Conservation (phyloP, 352 stramenopile genomes). For the Globisporangium orthogonon region DNA sequence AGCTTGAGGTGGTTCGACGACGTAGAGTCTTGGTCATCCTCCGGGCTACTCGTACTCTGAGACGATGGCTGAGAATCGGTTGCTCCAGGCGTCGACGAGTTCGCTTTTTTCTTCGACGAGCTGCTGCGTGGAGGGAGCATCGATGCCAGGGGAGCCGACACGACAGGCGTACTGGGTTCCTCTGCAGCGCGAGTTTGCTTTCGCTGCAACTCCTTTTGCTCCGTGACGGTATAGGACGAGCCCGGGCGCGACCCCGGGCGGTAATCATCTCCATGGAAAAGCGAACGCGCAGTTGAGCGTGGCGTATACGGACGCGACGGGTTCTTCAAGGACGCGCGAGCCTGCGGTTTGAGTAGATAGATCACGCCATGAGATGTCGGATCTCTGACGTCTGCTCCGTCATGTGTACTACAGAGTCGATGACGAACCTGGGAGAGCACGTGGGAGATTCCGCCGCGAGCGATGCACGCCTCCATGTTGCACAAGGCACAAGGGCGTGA, state of each 20-base stretch:
- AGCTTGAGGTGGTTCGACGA: slow-evolving; percentile 26
- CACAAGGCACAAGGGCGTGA: no score
- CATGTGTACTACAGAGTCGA: not conserved
- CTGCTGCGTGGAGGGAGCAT: slow-evolving; percentile 14
- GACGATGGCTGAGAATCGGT: not conserved
- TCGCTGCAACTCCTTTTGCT: slow-evolving; percentile 27
- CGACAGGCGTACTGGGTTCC: not conserved
- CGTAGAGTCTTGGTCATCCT: slow-evolving; percentile 4
- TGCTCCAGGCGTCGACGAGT: not conserved
- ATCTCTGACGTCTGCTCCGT: not conserved
- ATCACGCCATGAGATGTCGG: not conserved
- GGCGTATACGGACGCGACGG: slow-evolving; percentile 77
- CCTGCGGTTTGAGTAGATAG: slow-evolving; percentile 22
- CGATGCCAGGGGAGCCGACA: slow-evolving; percentile 2
- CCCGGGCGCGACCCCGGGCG: slow-evolving; percentile 55
- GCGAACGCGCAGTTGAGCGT: slow-evolving; percentile 37
- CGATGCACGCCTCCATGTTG: slow-evolving; percentile 68
- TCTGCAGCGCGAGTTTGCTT: slow-evolving; percentile 1
- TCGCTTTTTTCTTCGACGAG: slow-evolving; percentile 7
- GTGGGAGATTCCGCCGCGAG: slow-evolving; percentile 68
- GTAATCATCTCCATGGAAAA: slow-evolving; percentile 80
- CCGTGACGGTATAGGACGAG: slow-evolving; percentile 47
- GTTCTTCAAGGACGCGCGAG: slow-evolving; percentile 73
- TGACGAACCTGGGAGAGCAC: slow-evolving; percentile 57
- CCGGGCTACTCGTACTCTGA: not conserved